Evolutionary conservation across 176 grass and related monocot species (phyloP).

Genomic region (Avena eriantha): DNA sequence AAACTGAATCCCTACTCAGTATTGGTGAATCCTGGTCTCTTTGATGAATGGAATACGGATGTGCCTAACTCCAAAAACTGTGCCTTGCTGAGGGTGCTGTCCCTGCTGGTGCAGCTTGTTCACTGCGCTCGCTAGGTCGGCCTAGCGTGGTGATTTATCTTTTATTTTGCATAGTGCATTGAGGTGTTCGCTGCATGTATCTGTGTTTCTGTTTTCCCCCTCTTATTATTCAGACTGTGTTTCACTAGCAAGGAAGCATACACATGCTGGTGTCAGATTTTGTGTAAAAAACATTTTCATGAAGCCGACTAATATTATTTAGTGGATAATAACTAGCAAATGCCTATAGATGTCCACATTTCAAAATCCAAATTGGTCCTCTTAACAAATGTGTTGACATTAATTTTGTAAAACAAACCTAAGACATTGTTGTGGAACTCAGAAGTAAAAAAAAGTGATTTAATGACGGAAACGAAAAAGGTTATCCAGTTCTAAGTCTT

Average conservation of each 20-base stretch:
- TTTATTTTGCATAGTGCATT: background rate
- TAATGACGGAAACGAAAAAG: background rate
- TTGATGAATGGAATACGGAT: background rate
- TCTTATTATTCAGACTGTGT: background rate
- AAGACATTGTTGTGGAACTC: background rate
- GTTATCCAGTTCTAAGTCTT: background rate
- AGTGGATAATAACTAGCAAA: background rate
- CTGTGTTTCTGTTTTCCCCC: background rate
- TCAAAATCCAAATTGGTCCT: constrained; percentile 2
- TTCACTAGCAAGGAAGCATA: background rate
- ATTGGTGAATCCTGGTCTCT: background rate
- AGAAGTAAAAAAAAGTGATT: background rate
- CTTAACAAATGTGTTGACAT: background rate
- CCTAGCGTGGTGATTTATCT: background rate
- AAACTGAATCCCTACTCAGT: background rate
- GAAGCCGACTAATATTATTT: background rate
- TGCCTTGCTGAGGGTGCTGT: background rate
- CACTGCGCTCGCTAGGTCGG: background rate
- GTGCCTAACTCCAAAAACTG: background rate
- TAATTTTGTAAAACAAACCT: background rate
- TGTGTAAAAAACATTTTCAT: background rate
- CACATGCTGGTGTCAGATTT: background rate
- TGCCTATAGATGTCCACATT: background rate
- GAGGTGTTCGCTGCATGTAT: background rate
- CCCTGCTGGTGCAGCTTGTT: background rate